Percentiles rank a stretch among this genome's conserved stretches.
Conservation (phyloP, 805 yeast genomes). For the Danielozyma ontarioensis region DNA sequence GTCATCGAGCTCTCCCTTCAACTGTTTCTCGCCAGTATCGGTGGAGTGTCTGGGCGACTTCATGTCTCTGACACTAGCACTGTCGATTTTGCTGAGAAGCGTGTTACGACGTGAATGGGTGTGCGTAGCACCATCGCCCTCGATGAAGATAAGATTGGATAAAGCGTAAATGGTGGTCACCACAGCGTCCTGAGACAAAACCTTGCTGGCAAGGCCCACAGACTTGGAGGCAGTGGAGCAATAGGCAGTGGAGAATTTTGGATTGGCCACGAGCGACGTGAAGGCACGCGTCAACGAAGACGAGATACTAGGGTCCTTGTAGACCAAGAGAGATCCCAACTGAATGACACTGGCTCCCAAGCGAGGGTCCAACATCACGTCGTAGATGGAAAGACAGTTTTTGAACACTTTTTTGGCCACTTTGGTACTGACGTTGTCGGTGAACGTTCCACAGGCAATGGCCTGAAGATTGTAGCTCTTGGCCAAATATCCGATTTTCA, state of each 20-base stretch:
- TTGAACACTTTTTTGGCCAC: constrained; percentile 43
- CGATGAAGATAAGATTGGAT: constrained; percentile 64
- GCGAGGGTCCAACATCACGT: constrained; percentile 47
- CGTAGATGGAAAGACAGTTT: constrained; percentile 46
- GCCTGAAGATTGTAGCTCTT: constrained; percentile 55
- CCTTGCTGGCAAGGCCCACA: constrained; percentile 62
- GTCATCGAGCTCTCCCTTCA: constrained; percentile 12
- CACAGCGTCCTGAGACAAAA: constrained; percentile 73
- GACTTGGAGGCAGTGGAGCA: constrained; percentile 51
- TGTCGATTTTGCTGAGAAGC: background rate
- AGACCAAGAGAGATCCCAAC: constrained; percentile 52
- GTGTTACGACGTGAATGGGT: background rate
- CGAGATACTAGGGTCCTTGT: constrained; percentile 33
- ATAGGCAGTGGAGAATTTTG: constrained; percentile 40
- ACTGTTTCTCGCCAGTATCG: background rate
- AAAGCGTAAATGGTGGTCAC: constrained; percentile 82
- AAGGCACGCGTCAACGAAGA: constrained; percentile 38
- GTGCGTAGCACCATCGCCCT: constrained; percentile 26
- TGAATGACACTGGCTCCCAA: constrained; percentile 49
- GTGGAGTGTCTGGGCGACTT: background rate
- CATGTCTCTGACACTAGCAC: background rate
- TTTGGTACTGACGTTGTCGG: constrained; percentile 41
- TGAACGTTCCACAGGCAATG: constrained; percentile 50
- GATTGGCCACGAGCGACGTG: constrained; percentile 53
- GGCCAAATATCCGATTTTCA: constrained; percentile 47